These are phyloP conservation scores for Rhodotorula sphaerocarpa DNA, from an alignment of 768 basidiomycete genomes.

Conservation along the genomic window DNA sequence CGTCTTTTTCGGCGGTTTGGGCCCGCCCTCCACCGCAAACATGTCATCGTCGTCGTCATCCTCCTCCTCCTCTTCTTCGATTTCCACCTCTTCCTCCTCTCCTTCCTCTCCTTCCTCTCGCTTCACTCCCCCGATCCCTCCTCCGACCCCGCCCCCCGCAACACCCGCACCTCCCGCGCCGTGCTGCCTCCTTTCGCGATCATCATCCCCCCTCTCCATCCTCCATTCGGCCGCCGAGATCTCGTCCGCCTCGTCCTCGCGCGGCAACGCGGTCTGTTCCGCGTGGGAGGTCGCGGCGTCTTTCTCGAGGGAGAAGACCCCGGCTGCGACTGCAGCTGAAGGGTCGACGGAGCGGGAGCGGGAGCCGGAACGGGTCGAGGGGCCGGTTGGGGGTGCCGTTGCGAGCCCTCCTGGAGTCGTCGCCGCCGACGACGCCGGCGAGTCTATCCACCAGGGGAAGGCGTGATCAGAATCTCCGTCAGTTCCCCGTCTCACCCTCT, in stretches of 20 bases:
- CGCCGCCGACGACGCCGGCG: too few relatives aligned
- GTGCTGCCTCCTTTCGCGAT: conserved; percentile 69
- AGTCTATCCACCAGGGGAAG: too few relatives aligned
- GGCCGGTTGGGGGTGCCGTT: too few relatives aligned
- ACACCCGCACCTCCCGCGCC: conserved; percentile 47
- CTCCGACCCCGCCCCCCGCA: conserved; percentile 35
- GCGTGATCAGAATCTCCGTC: too few relatives aligned
- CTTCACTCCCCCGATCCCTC: conserved; percentile 45
- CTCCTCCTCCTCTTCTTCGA: conserved; percentile 50
- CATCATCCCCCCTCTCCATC: too few relatives aligned
- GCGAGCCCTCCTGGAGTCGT: too few relatives aligned
- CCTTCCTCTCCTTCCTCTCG: conserved; percentile 16
- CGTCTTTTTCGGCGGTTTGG: conserved; percentile 54
- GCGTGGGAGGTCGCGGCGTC: not conserved
- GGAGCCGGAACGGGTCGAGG: not conserved
- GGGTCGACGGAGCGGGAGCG: not conserved
- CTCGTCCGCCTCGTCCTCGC: conserved; percentile 54
- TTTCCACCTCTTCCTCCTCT: not conserved
- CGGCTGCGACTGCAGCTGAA: not conserved
- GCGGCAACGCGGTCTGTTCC: not conserved
- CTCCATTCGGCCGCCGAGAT: conserved; percentile 86
- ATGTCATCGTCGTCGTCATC: conserved; percentile 91
- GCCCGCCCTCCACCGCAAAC: conserved; percentile 64
- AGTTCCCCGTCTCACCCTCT: too few relatives aligned
- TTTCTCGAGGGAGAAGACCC: conserved; percentile 8